Evolutionary conservation across 2,329 filamentous ascomycete genomes (phyloP).

Genomic region (Dendryphion nanum): DNA sequence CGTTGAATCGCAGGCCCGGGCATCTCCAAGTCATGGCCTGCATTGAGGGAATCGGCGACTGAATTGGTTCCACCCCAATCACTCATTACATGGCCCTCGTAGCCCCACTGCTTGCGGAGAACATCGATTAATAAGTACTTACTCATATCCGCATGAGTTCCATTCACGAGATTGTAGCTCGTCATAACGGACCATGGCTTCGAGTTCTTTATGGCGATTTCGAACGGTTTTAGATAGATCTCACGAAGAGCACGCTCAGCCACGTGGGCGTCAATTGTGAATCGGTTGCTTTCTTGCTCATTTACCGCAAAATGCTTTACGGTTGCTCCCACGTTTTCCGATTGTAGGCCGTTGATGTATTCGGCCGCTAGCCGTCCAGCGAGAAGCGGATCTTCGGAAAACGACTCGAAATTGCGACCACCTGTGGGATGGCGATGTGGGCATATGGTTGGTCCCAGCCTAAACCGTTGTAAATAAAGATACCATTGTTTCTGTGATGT

Average conservation of each 20-base stretch:
- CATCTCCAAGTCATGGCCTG: conserved; percentile 40
- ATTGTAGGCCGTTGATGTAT: conserved; percentile 40
- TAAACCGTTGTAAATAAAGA: conserved; percentile 7
- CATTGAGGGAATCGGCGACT: conserved; percentile 33
- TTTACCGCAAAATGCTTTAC: conserved; percentile 1
- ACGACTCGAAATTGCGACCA: conserved; percentile 1
- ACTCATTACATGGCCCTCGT: conserved; percentile 64
- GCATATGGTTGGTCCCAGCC: conserved; percentile 72
- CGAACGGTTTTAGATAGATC: conserved; percentile 60
- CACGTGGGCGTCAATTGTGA: conserved; percentile 48
- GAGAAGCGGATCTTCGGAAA: background rate
- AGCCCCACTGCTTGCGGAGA: conserved; percentile 70
- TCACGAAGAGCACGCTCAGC: conserved; percentile 54
- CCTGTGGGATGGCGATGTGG: conserved; percentile 77
- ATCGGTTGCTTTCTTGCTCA: conserved; percentile 66
- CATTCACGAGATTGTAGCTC: conserved; percentile 72
- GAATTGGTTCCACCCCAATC: conserved; percentile 57
- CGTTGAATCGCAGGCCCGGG: conserved; percentile 17
- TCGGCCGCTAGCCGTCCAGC: conserved; percentile 58
- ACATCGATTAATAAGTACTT: conserved; percentile 63
- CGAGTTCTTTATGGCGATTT: conserved; percentile 67
- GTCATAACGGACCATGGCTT: conserved; percentile 70
- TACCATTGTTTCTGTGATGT: background rate
- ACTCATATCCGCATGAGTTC: conserved; percentile 65
- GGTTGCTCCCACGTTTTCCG: background rate